Base-by-base conservation (phyloP, 2,329 filamentous ascomycete genomes). In the Aspergillus floridensis region DNA sequence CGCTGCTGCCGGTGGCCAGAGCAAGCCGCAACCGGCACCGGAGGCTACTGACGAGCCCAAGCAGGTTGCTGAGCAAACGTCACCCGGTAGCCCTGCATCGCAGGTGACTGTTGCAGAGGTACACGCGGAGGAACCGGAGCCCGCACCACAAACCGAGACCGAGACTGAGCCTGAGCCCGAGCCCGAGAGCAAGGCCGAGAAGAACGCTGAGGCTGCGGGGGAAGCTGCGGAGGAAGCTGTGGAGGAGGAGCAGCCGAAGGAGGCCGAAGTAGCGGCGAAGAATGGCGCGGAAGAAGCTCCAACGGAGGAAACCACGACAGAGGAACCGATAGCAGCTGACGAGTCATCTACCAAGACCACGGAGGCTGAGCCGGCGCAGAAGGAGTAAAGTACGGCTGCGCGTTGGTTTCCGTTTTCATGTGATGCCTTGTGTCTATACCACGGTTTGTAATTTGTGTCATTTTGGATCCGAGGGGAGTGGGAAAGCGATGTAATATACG, bases 101-200 rank as follows among this genome's bases (percentile, higher is more conserved):
- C 64, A 66, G 47, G 41, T 66, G 19, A 66, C 65, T 6, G 59
- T 67, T 44, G 59, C 63, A 14, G 65, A 67, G 50, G 64, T 65
- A 8, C 62, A 62, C n/a, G 64, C 51, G 12, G 59, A 62, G 7
- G 65, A 65, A 14, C 63, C 64, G 19, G 62, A 53, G 10, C 32
- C 53, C 5, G 29, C 41, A 11, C 56, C 59, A 31, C 50, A 49
- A 12, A 41, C 52, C 12, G 16, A 47, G n/a, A 41, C 49, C 12
- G 16, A 47, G 3, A 19, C 26, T 49, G 60, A 29, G 26, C 26
- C 7, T 5, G 26, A 46, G 14, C 56, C 58, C 26, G 38, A 48
- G 16, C 35, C 49, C 12, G 14, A 47, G n/a, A 47, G 49, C 16
- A 14, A 47, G 5, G 31, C 29, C 46, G 60, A 29, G 26, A 29